phyloP scores from a whole-genome alignment of 176 grass and related monocot genomes.

The Luzula sylvatica region DNA sequence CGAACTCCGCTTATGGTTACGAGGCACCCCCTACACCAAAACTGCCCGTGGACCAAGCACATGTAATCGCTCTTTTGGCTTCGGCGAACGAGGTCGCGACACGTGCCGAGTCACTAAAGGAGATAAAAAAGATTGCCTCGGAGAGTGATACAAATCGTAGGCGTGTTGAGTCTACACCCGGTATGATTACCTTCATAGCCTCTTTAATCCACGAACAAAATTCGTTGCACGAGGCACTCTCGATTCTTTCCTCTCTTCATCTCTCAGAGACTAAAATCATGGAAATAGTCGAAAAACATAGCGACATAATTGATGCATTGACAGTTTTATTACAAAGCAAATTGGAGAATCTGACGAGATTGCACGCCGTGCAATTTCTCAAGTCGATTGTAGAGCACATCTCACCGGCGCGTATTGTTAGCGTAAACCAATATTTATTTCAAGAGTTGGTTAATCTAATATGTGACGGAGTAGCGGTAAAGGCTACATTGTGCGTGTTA shows the following conservation, averaged over 20 bases:
- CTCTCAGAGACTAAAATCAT: conserved; percentile 46
- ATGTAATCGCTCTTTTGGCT: conserved; percentile 20
- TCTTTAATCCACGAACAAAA: conserved; percentile 3
- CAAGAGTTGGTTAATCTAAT: conserved; percentile 45
- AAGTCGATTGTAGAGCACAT: conserved; percentile 31
- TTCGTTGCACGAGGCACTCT: conserved; percentile 43
- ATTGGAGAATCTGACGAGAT: conserved; percentile 37
- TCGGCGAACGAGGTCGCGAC: background rate
- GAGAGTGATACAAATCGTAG: conserved; percentile 26
- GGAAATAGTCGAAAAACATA: conserved; percentile 24
- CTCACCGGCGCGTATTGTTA: conserved; percentile 31
- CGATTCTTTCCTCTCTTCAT: conserved; percentile 49
- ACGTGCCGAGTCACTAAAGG: conserved; percentile 7
- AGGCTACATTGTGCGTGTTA: conserved; percentile 52
- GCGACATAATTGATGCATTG: conserved; percentile 35
- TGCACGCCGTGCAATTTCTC: conserved; percentile 39
- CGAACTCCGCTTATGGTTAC: conserved; percentile 26
- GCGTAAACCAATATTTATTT: conserved; percentile 32
- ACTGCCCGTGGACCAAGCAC: background rate
- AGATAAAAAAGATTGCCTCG: conserved; percentile 9
- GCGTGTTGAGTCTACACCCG: conserved; percentile 24
- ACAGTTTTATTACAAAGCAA: conserved; percentile 38
- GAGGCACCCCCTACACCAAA: conserved; percentile 26
- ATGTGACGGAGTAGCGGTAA: conserved; percentile 41
- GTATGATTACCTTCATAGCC: conserved; percentile 19